Evolutionary conservation across 1,139 yeast genomes (phyloP).

Genomic region (Yarrowia galli): DNA sequence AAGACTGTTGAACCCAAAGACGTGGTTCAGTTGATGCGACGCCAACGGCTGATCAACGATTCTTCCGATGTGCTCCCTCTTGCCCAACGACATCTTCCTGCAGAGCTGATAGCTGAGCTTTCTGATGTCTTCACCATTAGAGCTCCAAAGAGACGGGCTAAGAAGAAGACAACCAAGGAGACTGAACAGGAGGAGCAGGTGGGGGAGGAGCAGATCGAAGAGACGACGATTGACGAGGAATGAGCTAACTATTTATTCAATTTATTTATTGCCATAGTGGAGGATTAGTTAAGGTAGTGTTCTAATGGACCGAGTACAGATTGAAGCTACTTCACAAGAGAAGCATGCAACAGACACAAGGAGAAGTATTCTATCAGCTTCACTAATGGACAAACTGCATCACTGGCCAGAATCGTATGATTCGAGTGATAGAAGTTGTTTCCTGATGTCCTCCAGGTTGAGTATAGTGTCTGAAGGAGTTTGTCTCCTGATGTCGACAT

Average conservation of each 20-base stretch:
- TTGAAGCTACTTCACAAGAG: too few species aligned
- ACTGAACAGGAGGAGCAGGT: background rate
- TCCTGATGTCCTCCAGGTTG: too few species aligned
- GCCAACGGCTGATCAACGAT: constrained; percentile 45
- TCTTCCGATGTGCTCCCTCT: constrained; percentile 42
- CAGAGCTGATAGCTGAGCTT: constrained; percentile 43
- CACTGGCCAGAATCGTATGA: too few species aligned
- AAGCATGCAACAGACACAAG: too few species aligned
- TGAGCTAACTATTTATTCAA: constrained; percentile 30
- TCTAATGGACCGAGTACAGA: too few species aligned
- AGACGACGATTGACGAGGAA: background rate
- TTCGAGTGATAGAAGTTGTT: too few species aligned
- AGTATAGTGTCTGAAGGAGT: too few species aligned
- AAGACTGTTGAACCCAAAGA: constrained; percentile 48
- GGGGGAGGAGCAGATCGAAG: background rate
- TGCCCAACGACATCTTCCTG: constrained; percentile 48
- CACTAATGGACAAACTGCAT: too few species aligned
- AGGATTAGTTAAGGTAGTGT: too few species aligned
- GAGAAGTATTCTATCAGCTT: too few species aligned
- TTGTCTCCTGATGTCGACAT: too few species aligned
- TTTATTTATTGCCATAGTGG: constrained; percentile 4
- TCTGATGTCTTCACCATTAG: constrained; percentile 24
- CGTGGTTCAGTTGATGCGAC: constrained; percentile 46
- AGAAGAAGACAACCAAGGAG: background rate
- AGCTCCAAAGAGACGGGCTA: constrained; percentile 11